phyloP scores from a whole-genome alignment of 2,329 filamentous ascomycete species.

The Fusarium sp. region DNA sequence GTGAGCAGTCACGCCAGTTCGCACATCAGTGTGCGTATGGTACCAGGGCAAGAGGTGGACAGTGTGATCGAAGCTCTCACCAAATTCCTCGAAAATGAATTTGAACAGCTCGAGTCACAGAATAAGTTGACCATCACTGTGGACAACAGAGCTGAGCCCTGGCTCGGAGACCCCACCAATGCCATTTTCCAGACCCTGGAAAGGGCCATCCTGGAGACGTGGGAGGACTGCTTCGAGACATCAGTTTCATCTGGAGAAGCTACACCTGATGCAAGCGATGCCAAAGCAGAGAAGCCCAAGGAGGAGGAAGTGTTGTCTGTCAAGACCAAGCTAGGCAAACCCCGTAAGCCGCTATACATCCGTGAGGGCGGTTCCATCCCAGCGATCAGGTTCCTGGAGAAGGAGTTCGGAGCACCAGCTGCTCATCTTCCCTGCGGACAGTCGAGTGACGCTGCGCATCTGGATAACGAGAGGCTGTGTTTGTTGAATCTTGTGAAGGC shows the following conservation, averaged over 20 bases:
- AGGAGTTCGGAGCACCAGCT: slow-evolving; percentile 90
- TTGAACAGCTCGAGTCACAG: slow-evolving; percentile 79
- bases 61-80: slow-evolving; percentile 78
- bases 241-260: slow-evolving; percentile 27
- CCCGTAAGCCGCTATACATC: slow-evolving; percentile 85
- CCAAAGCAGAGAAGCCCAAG: slow-evolving; percentile 35
- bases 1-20: slow-evolving; percentile 92
- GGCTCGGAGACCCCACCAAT: slow-evolving; percentile 92
- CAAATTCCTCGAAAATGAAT: slow-evolving; percentile 77
- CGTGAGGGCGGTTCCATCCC: slow-evolving; percentile 96
- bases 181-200: slow-evolving; percentile 92
- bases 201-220: slow-evolving; percentile 84
- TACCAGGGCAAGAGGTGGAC: slow-evolving; percentile 91
- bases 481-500: slow-evolving; percentile 91
- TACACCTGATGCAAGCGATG: slow-evolving; percentile 17
- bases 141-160: slow-evolving; percentile 94
- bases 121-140: slow-evolving; percentile 87
- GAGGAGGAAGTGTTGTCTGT: slow-evolving; percentile 37
- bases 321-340: slow-evolving; percentile 47
- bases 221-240: slow-evolving; percentile 70
- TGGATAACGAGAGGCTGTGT: slow-evolving; percentile 94
- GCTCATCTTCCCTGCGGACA: slow-evolving; percentile 95
- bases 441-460: slow-evolving; percentile 91
- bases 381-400: slow-evolving; percentile 92
- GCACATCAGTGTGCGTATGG: slow-evolving; percentile 88